Base-by-base conservation (phyloP, 352 stramenopile species). In the Thraustochytrium sp. region DNA sequence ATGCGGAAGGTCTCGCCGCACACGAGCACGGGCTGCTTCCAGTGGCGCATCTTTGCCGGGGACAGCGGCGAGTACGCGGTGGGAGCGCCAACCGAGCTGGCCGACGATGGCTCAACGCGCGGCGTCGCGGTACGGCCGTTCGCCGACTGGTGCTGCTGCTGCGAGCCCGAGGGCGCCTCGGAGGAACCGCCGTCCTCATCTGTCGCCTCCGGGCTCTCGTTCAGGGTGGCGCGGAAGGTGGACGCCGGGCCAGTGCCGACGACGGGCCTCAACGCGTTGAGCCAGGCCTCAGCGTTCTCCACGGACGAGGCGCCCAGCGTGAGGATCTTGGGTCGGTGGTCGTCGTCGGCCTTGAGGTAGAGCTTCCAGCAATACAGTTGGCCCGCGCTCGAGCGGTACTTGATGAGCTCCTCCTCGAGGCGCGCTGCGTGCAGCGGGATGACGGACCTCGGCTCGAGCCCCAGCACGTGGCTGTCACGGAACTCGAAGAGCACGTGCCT, bases 1-100 rank as follows among this genome's bases (percentile, higher is more conserved):
- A 77, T 77, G 2, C 9, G 42, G 46, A 62, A 77, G 42, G 65
- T 77, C 9, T 77, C 65, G 42, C 65, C 65, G 46, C 59, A 72
- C 11, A 72, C 59, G 8, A 72, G 16, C 16, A 72, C 40, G 21
- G 3, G 1, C 59, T 72, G 59, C 40, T 72, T 72, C 59, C 59
- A 72, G 40, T 11, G 26, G 8, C 59, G 59, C 36, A 18, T 29
- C 26, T 49, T 44, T 11, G 59, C 4, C 26, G 59, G 59, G 5
- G 59, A 72, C 16, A 31, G 11, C 11, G 46, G 29, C 26, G 59
- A 29, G 40, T n/a, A n/a, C n/a, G n/a, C 26, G 59, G 59, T 29
- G 59, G 46, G 51, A 31, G 11, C 11, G 46, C 8, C 26, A 31
- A 29, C 16, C 59, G 59, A 72, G 9, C 59, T 31, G 8, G 59